A percentile compares a stretch with the other conserved stretches of the same genome.
Conservation (phyloP, 2,329 filamentous ascomycete species). For the Pseudocercospora macadamiae region DNA sequence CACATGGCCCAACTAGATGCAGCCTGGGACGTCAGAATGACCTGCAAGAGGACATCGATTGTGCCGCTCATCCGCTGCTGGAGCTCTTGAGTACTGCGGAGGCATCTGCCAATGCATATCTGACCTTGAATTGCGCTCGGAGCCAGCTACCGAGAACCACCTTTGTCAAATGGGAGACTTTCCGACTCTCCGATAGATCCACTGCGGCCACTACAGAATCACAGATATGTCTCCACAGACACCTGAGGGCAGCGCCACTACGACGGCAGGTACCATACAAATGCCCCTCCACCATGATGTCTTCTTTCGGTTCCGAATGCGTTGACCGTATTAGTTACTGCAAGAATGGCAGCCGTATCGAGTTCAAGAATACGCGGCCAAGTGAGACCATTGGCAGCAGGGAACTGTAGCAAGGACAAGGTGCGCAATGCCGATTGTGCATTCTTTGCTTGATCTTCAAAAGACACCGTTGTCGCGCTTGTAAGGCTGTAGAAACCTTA, state of each 20-base stretch:
- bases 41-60: neutral
- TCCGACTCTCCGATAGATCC: neutral
- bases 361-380: neutral
- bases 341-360: neutral
- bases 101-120: neutral
- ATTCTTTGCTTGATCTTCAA: too few species aligned
- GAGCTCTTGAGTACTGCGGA: neutral
- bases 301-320: neutral
- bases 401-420: neutral
- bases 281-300: neutral
- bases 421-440: too few species aligned
- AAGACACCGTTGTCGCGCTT: neutral
- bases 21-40: constrained; percentile 5
- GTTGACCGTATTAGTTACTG: neutral
- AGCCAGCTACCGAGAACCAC: neutral
- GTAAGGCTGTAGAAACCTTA: neutral
- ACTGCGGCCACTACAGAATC: neutral
- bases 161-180: neutral
- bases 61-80: neutral
- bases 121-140: neutral
- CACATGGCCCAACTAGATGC: neutral
- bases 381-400: neutral
- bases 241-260: neutral
- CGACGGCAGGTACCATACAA: neutral
- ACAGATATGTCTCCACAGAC: neutral